Percentiles rank a stretch among this genome's conserved stretches.
Conservation (phyloP, 2,329 filamentous ascomycete species). For the Fusarium multiceps region DNA sequence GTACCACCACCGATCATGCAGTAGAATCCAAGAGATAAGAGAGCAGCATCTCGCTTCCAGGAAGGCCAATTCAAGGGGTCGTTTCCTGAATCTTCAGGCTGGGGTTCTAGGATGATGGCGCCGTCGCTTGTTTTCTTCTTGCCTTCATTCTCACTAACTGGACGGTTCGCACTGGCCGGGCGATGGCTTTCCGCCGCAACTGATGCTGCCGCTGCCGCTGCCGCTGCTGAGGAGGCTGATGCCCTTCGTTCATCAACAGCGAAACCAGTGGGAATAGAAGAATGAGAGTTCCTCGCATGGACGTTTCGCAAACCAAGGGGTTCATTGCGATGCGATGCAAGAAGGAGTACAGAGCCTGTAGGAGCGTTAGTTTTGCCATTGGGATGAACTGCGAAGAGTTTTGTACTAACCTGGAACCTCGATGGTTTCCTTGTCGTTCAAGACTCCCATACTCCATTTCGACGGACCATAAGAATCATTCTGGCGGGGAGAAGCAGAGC, state of each 20-base stretch:
- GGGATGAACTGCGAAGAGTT: not conserved
- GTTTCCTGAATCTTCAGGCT: constrained; percentile 90
- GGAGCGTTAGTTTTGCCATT: constrained; percentile 13
- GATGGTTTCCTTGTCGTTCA: constrained; percentile 83
- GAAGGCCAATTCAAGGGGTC: constrained; percentile 93
- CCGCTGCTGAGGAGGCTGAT: constrained; percentile 40
- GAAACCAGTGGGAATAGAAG: constrained; percentile 64
- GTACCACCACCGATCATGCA: constrained; percentile 94
- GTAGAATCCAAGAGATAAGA: constrained; percentile 88
- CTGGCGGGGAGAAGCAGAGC: constrained; percentile 11
- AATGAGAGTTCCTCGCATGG: constrained; percentile 68
- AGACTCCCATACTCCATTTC: constrained; percentile 78
- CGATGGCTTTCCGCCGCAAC: constrained; percentile 10
- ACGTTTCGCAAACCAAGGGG: constrained; percentile 69
- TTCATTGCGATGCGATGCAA: constrained; percentile 66
- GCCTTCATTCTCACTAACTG: constrained; percentile 48
- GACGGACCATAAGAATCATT: constrained; percentile 42
- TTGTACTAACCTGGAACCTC: constrained; percentile 80
- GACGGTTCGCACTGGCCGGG: constrained; percentile 34
- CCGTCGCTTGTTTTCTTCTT: constrained; percentile 86
- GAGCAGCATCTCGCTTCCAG: constrained; percentile 81
- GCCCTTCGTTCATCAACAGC: constrained; percentile 51
- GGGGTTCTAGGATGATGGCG: constrained; percentile 86
- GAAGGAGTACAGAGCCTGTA: constrained; percentile 67
- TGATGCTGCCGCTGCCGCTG: constrained; percentile 1